Percentiles rank a stretch among this genome's conserved stretches.
Evolutionary conservation across 2,329 filamentous ascomycete genomes (phyloP).

Genomic region (Trichoderma sp.): DNA sequence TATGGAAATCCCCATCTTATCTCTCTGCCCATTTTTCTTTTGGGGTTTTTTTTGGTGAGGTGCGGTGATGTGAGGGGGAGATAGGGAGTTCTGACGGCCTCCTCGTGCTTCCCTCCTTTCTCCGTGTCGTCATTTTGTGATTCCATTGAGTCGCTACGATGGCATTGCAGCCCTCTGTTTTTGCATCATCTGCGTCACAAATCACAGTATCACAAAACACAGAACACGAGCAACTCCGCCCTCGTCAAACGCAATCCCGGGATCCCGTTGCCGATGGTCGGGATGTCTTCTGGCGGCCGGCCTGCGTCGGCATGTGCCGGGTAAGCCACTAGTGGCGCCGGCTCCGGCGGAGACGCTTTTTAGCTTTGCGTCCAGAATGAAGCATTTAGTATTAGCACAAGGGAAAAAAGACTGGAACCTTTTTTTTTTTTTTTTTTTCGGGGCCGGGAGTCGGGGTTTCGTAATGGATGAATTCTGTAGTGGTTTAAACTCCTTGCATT

Average conservation of each 20-base stretch:
- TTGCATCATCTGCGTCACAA: background rate
- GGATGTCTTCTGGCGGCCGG: constrained; percentile 8
- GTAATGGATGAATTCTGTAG: background rate
- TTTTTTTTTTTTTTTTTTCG: background rate
- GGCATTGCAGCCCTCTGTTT: background rate
- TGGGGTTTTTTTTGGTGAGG: background rate
- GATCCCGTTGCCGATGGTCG: constrained; percentile 13
- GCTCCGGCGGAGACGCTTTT: background rate
- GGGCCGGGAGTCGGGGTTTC: background rate
- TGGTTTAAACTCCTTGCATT: background rate
- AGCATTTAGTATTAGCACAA: background rate
- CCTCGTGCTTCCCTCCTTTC: background rate
- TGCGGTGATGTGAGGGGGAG: background rate
- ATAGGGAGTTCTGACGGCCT: background rate
- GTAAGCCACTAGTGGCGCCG: background rate
- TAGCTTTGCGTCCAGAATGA: background rate
- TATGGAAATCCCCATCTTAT: background rate
- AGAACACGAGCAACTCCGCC: background rate
- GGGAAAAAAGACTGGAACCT: background rate
- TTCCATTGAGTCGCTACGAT: background rate
- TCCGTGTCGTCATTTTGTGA: background rate
- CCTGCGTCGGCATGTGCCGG: constrained; percentile 19
- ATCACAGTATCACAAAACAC: background rate
- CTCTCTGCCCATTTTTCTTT: background rate
- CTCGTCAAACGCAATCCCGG: background rate